Conservation (phyloP, 352 stramenopile species). For the Saprolegnia parasitica region DNA sequence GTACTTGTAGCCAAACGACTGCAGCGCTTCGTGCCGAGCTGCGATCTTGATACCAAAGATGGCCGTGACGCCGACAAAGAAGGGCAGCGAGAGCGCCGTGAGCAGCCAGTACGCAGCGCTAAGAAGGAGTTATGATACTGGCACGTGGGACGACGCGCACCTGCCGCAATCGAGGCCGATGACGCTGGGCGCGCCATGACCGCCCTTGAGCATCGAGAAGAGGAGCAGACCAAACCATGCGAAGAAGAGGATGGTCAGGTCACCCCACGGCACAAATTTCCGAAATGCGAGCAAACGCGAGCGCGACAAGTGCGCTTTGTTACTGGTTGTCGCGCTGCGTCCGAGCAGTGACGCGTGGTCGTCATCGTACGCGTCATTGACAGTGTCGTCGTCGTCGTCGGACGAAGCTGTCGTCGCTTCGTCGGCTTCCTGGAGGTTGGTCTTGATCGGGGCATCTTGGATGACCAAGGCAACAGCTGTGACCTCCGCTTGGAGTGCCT, state of each 20-base stretch:
- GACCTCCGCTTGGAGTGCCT: neutral
- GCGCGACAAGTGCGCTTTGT: neutral
- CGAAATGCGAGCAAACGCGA: neutral
- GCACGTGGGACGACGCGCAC: neutral
- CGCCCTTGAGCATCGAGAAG: constrained; percentile 74
- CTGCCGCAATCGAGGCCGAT: constrained; percentile 63
- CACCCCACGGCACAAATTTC: constrained; percentile 44
- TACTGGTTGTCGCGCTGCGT: neutral
- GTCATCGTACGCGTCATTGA: constrained; percentile 10
- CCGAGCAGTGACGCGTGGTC: neutral
- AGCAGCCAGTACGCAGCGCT: constrained; percentile 64
- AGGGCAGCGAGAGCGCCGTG: constrained; percentile 55
- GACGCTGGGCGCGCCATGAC: constrained; percentile 66
- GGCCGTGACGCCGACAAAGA: constrained; percentile 64
- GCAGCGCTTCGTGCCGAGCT: constrained; percentile 51
- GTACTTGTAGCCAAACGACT: constrained; percentile 85
- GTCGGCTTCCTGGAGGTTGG: neutral
- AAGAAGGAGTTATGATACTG: neutral
- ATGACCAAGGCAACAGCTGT: neutral
- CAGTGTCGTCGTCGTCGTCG: neutral
- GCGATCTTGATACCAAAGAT: constrained; percentile 73
- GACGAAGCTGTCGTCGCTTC: neutral
- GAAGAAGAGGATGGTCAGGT: constrained; percentile 64
- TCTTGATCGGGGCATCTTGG: neutral
- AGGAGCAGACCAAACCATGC: constrained; percentile 73